Evolutionary conservation across 108 stramenopile species (phyloP).

Genomic region (Fragilaria crotonensis): DNA sequence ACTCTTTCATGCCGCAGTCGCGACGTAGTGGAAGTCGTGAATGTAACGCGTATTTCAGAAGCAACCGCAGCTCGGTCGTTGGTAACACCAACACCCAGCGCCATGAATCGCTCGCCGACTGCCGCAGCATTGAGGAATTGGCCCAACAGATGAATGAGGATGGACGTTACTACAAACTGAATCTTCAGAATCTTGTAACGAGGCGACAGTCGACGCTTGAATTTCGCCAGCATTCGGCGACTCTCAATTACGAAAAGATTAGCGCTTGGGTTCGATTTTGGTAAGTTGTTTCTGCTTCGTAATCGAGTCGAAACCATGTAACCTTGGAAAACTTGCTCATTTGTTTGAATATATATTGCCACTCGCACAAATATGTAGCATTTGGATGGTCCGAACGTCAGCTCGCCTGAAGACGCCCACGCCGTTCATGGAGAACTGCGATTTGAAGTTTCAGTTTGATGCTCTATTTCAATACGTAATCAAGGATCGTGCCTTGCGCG

Average conservation of each 20-base stretch:
- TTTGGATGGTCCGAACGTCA: slow-evolving; percentile 24
- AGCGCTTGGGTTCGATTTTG: slow-evolving; percentile 54
- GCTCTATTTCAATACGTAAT: slow-evolving; percentile 45
- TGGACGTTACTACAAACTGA: slow-evolving; percentile 43
- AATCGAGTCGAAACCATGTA: too few relatives aligned
- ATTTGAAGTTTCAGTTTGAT: slow-evolving; percentile 39
- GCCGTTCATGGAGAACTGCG: slow-evolving; percentile 15
- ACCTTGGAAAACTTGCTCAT: too few relatives aligned
- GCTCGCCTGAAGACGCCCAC: slow-evolving; percentile 1
- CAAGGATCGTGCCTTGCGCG: slow-evolving; percentile 44
- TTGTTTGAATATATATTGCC: too few relatives aligned
- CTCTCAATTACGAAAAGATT: slow-evolving; percentile 34
- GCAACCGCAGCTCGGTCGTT: slow-evolving; percentile 30
- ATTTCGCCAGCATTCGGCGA: slow-evolving; percentile 57
- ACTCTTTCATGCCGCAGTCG: slow-evolving; percentile 48
- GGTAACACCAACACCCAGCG: slow-evolving; percentile 20
- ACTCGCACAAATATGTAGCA: too few relatives aligned
- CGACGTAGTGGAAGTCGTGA: slow-evolving; percentile 29
- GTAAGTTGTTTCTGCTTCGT: too few relatives aligned
- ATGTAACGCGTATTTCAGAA: slow-evolving; percentile 24
- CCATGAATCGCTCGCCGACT: slow-evolving; percentile 21
- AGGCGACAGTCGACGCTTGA: slow-evolving; percentile 47
- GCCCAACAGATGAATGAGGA: slow-evolving; percentile 29
- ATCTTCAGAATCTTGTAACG: slow-evolving; percentile 40
- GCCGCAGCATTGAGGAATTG: slow-evolving; percentile 19